Base-by-base conservation (phyloP, 306 rosid species). In the Hippophae tibetana region DNA sequence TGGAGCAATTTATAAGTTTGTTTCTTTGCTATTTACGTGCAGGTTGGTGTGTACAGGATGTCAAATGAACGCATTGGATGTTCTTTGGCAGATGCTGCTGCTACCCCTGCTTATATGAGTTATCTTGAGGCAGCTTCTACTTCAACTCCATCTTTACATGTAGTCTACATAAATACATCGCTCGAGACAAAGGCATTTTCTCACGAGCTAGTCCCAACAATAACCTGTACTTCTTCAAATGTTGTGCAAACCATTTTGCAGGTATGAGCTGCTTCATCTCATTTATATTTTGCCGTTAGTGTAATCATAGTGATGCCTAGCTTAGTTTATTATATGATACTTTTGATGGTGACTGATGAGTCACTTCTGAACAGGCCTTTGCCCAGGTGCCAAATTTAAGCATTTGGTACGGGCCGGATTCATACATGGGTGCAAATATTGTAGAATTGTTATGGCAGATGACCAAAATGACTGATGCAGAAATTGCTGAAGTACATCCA, bases 361-460 rank as follows among this genome's bases (percentile, higher is more conserved):
- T 54, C 47, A 42, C 45, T 10, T 47, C 70, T 72, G 58, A 60
- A 65, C 81, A 92, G 99, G 92, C 97, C 57, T 88, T 92, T 75
- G 83, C 86, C 75, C 99, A 92, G 81, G 86, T 92, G 62, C 95
- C 89, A 13, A 86, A 79, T 65, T 74, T 89, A 71, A 81, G 62
- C 43, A n/a, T 92, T 69, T 88, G 81, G 81, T 86, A 92, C 40
- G 99, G 99, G 42, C 99, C 99, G 9, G 99, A 92, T 84, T 78
- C 99, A 46, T 92, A 92, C 84, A 92, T 92, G 99, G 99, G 99
- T 71, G 99, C 99, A 75, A 92, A 92, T 75, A 84, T 92, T 64
- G 69, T 50, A 57, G 99, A 88, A 53, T 55, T 86, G 71, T 80
- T 92, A 64, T 82, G 45, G 68, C 95, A 92, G 72, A 92, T 92